Evolutionary conservation across 1,284 basidiomycete species (phyloP).

Genomic region (Athelia sp.): DNA sequence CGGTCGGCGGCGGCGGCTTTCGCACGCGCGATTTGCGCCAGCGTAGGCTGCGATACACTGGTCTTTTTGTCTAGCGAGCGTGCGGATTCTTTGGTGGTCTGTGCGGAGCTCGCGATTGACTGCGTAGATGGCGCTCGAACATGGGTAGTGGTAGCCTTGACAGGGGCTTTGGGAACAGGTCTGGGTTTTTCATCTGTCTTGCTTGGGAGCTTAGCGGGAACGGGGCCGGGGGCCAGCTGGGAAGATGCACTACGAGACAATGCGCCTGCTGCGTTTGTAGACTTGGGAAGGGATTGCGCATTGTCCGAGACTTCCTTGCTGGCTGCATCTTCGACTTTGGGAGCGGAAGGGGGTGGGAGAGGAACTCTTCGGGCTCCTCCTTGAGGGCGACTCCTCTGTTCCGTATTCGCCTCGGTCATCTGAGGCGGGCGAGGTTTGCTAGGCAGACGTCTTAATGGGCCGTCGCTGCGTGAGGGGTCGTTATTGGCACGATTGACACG

Average conservation of each 20-base stretch:
- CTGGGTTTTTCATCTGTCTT: constrained; percentile 3
- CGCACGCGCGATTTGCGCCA: constrained; percentile 16
- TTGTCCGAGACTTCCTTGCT: background rate
- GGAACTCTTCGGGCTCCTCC: constrained; percentile 31
- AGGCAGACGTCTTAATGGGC: background rate
- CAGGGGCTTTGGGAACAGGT: constrained; percentile 1
- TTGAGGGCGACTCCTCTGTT: constrained; percentile 2
- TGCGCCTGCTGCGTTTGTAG: background rate
- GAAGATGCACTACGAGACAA: background rate
- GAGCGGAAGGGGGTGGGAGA: constrained; percentile 15
- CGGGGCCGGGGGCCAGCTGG: background rate
- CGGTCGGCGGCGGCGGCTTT: constrained; percentile 6
- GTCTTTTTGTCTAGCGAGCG: background rate
- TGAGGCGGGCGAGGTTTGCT: background rate
- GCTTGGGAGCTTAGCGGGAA: constrained; percentile 5
- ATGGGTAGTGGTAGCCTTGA: background rate
- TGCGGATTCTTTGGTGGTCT: no score
- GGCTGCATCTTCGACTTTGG: background rate
- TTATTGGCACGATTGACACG: background rate
- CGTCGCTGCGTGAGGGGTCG: background rate
- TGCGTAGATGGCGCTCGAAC: background rate
- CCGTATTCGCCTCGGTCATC: constrained; percentile 5
- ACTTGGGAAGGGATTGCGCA: background rate
- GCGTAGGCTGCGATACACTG: constrained; percentile 14
- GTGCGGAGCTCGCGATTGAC: background rate